Base-by-base conservation (phyloP, 139 green algal species). In the Chlamydomonas incerta region DNA sequence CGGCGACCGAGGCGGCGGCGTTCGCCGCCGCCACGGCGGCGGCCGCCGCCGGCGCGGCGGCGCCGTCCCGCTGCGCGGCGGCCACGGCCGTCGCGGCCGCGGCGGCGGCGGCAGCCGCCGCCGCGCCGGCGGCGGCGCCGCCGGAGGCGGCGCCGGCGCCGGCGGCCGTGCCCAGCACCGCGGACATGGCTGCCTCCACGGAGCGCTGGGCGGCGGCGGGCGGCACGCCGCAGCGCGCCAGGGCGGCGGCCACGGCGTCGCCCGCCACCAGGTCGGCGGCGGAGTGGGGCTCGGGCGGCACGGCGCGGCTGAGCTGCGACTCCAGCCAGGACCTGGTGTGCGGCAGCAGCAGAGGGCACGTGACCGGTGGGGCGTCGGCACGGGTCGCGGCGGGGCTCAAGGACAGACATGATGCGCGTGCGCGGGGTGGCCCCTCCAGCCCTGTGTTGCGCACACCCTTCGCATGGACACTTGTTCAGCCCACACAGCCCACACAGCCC, bases 311-410 rank as follows among this genome's bases (percentile, higher is more conserved):
- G 24, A 73, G 21, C 66, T 67, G 68, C 11, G 31, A 35, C 50
- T 85, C 80, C 31, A 85, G 66, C 80, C 80, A 85, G 21, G 50
- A 69, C 65, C 80, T 85, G 52, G 18, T 14, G 62, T 66, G 58
- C 20, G 52, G 13, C 11, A 58, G 52, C 13, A 58, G 52, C 52
- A 66, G 58, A n/a, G n/a, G n/a, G n/a, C n/a, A n/a, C n/a, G n/a
- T n/a, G n/a, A n/a, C n/a, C n/a, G n/a, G n/a, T n/a, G n/a, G n/a
- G n/a, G n/a, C n/a, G n/a, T n/a, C n/a, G n/a, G n/a, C n/a, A n/a
- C n/a, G n/a, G n/a, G n/a, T n/a, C n/a, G n/a, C n/a, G n/a, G n/a
- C n/a, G n/a, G n/a, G n/a, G n/a, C n/a, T n/a, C n/a, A n/a, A n/a
- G n/a, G n/a, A n/a, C n/a, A n/a, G n/a, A n/a, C n/a, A n/a, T n/a